Percentiles rank a stretch among this genome's conserved stretches.
phyloP scores from a whole-genome alignment of 306 rosid species.

The apple (Malus domestica) region DNA sequence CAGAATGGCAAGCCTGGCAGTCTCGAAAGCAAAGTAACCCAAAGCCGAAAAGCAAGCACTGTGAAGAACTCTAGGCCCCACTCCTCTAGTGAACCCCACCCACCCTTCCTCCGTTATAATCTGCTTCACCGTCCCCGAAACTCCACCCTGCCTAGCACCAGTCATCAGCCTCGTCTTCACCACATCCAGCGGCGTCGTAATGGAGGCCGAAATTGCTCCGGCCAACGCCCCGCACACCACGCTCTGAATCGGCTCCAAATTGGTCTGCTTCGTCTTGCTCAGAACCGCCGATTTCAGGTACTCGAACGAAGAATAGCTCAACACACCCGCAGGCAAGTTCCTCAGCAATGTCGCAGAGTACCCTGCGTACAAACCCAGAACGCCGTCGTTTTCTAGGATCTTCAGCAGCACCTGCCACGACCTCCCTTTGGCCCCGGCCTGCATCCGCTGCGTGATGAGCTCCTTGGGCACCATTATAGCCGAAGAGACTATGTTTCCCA shows the following conservation, averaged over 20 bases:
- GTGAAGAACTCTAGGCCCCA: conserved; percentile 91
- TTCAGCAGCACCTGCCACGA: conserved; percentile 58
- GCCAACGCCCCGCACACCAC: conserved; percentile 85
- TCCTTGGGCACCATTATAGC: conserved; percentile 94
- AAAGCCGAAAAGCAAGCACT: conserved; percentile 87
- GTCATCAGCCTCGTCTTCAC: conserved; percentile 96
- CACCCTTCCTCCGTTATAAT: conserved; percentile 77
- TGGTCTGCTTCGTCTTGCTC: conserved; percentile 16
- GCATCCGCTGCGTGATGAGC: conserved; percentile 84
- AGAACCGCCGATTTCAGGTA: conserved; percentile 68
- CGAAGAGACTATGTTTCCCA: conserved; percentile 77
- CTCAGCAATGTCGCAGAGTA: conserved; percentile 73
- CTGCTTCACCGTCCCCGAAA: conserved; percentile 46
- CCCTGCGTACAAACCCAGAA: conserved; percentile 73
- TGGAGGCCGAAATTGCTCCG: conserved; percentile 79
- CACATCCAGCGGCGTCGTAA: conserved; percentile 85
- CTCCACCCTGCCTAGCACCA: conserved; percentile 48
- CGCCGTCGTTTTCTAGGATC: conserved; percentile 65
- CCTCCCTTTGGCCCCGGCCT: conserved; percentile 68
- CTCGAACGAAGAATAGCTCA: conserved; percentile 84
- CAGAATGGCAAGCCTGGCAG: conserved; percentile 67
- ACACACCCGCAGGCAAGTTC: conserved; percentile 81
- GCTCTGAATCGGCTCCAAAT: conserved; percentile 73
- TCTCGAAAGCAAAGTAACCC: conserved; percentile 93
- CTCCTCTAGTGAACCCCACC: conserved; percentile 76